Base-by-base conservation (phyloP, 257 asterid genomes). In the Nicotiana noctiflora region DNA sequence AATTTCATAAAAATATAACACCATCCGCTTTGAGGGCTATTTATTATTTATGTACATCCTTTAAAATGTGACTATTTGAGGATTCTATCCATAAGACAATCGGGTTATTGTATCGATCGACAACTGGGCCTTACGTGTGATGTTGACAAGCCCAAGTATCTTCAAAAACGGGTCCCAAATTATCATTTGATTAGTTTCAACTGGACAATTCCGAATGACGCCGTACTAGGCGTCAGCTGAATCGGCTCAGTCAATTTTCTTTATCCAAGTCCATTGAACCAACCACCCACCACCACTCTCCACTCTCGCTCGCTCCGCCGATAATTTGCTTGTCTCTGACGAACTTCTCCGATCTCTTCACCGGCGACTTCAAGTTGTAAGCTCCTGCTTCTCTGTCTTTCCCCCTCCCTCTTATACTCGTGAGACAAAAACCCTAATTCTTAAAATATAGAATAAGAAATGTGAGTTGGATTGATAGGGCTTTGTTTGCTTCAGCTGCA, bases 101-200 rank as follows among this genome's bases (percentile, higher is more conserved):
- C 49, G 49, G 12, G 49, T 40, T 40, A 40, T 40, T 12, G 49
- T 40, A 51, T 51, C 56, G 18, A 51, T 51, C 18, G 56, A 51
- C 1, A 40, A 51, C 3, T 51, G 56, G 56, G 18, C 56, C 56
- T 11, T 51, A 51, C 6, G 6, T 1, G 56, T 51, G 57, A 21
- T 21, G 77, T 72, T 72, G 77, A 72, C 77, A 46, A 72, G 77
- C 60, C 77, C 77, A 72, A 46, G 59, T 27, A 25, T 62, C 68
- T 25, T 25, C 5, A 67, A 9, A 67, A 34, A 12, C 77, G 77
- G 77, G 77, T 70, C 77, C 77, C 57, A 19, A 70, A 21, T 13
- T 21, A 72, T 72, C 21, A 23, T 21, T 72, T 3, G 15, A 72
- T 46, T 72, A 4, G 77, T 44, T 70, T 70, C 59, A 70, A 44